Evolutionary conservation across 306 rosid genomes (phyloP).

Genomic region (Malus fusca): DNA sequence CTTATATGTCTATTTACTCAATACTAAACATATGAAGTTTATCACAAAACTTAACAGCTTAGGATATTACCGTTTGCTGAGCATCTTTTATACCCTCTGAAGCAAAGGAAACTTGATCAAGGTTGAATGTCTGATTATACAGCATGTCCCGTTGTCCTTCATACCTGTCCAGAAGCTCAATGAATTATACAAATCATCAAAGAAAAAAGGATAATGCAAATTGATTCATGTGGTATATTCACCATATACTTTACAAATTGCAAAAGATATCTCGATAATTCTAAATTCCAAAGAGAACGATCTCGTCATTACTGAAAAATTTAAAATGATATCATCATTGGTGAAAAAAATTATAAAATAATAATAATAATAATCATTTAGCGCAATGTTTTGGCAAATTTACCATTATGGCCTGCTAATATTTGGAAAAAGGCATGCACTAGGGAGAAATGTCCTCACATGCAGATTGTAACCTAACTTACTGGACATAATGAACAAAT

Average conservation of each 20-base stretch:
- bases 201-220: not conserved
- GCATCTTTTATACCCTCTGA: slow-evolving; percentile 93
- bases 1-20: not conserved
- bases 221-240: not conserved
- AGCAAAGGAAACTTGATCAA: slow-evolving; percentile 95
- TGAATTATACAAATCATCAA: not conserved
- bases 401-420: too few species aligned
- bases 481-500: not conserved
- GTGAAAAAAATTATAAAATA: too few species aligned
- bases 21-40: not conserved
- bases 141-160: slow-evolving; percentile 98
- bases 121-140: slow-evolving; percentile 92
- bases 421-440: not conserved
- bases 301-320: not conserved
- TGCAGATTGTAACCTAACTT: not conserved
- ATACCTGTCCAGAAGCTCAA: slow-evolving; percentile 57
- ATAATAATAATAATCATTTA: too few species aligned
- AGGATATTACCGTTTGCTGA: slow-evolving; percentile 78
- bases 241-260: not conserved
- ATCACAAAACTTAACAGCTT: not conserved
- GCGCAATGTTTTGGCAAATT: too few species aligned
- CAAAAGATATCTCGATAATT: not conserved
- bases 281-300: slow-evolving; percentile 10
- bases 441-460: not conserved
- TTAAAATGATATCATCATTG: too few species aligned